Evolutionary conservation across 2,329 filamentous ascomycete species (phyloP).

Genomic region (Claviceps africana): DNA sequence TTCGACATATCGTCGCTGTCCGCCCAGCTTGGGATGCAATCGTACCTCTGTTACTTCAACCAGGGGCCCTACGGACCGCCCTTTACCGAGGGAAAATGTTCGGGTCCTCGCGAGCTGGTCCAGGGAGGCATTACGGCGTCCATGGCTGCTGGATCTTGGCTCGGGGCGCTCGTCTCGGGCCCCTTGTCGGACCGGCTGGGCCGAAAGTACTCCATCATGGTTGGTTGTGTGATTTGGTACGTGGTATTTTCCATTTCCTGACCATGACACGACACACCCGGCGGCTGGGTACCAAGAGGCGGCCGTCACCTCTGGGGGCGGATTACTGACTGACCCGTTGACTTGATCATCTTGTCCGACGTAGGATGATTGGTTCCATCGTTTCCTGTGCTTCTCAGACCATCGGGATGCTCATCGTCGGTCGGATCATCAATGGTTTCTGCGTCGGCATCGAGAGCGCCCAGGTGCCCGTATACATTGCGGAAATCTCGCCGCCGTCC

Average conservation of each 20-base stretch:
- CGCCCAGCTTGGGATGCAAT: conserved; percentile 25
- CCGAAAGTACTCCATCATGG: conserved; percentile 36
- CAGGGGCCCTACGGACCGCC: conserved; percentile 20
- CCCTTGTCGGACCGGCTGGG: conserved; percentile 34
- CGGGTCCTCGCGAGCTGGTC: conserved; percentile 24
- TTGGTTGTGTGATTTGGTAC: conserved; percentile 36
- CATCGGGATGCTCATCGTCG: conserved; percentile 36
- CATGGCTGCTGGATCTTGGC: conserved; percentile 36
- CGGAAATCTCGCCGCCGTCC: conserved; percentile 45
- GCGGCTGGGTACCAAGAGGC: too few relatives aligned
- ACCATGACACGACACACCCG: too few relatives aligned
- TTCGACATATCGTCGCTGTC: conserved; percentile 54
- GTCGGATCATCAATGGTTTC: conserved; percentile 50
- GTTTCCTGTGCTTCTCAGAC: conserved; percentile 31
- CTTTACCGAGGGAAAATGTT: conserved; percentile 16
- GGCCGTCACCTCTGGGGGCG: too few relatives aligned
- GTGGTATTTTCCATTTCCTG: conserved; percentile 8
- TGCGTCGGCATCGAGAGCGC: conserved; percentile 52
- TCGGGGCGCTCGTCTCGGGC: conserved; percentile 34
- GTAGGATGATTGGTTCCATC: conserved; percentile 34
- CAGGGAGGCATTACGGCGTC: conserved; percentile 39
- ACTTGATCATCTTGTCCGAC: neutral
- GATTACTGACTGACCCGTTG: too few relatives aligned
- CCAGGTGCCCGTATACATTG: conserved; percentile 57
- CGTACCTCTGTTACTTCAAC: conserved; percentile 26